Evolutionary conservation across 139 green algal genomes (phyloP), one percentile per base, ranked within the genome.

Genomic region (Chlorella sorokiniana): DNA sequence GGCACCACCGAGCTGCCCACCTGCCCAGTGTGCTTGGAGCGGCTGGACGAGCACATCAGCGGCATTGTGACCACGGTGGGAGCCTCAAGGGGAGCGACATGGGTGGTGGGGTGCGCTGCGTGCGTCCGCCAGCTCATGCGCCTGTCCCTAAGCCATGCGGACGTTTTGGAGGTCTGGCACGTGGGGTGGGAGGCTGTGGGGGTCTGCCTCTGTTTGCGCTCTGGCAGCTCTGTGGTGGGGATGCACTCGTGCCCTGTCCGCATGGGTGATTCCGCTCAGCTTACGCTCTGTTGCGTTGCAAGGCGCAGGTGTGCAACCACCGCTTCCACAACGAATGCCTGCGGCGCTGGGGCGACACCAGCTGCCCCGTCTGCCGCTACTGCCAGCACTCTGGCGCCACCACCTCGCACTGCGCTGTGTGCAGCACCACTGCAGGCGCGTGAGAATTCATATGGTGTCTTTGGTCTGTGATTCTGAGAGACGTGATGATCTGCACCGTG

Each of bases 11-110:
- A 80, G 81, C 71, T 81, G 81, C 96, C 96, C 25, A 95, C 90
- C 11, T 99, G 96, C 87, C 95, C 96, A 1, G 96, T 99, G 16
- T 99, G 96, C 85, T 73, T 99, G 68, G 97, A 99, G 87, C 87
- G 97, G 16, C 88, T 99, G 68, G 97, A 99, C 76, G 86, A 94
- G 69, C 90, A 98, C 85, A 94, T 98, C 83, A 96, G 88, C 76
- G 96, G 96, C 54, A 88, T 98, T 16, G 89, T 98, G 20, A 98
- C 93, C 16, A 99, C 96, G 62, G 95, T 97, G 14, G 25, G 85
- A 7, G 33, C 9, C 25, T n/a, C 25, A 68, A 31, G 29, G 29
- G 61, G 22, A 68, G 11, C 18, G 25, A 14, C 61, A 68, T 33
- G 61, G 25, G 29, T 8, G n/a, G n/a, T n/a, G n/a, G n/a, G n/a